A percentile compares a stretch with the other conserved stretches of the same genome.
These are phyloP conservation scores for Discostella stelligera DNA, from an alignment of 352 stramenopile genomes.

Conservation along the genomic window DNA sequence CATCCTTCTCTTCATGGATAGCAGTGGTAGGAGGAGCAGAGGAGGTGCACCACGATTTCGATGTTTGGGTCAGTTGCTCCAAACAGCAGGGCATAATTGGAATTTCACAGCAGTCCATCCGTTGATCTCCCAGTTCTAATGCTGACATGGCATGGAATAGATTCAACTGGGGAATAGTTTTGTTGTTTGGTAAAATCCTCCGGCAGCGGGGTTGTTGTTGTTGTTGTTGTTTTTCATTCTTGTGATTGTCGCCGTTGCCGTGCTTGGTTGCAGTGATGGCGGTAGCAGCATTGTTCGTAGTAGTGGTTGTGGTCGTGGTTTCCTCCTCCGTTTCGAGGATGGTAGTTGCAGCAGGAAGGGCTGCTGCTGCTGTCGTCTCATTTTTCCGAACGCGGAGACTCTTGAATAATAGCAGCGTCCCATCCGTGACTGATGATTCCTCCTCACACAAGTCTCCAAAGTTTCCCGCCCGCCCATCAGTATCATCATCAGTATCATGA, in stretches of 20 bases:
- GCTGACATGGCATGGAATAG: constrained; percentile 93
- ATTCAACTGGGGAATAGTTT: constrained; percentile 73
- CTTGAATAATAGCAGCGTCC: not conserved
- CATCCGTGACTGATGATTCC: not conserved
- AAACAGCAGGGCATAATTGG: constrained; percentile 22
- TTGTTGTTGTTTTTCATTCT: no score
- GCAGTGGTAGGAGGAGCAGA: not conserved
- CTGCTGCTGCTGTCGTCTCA: no score
- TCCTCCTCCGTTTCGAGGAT: no score
- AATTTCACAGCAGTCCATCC: constrained; percentile 90
- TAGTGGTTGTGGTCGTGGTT: not conserved
- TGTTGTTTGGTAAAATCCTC: not conserved
- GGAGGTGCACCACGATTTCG: no score
- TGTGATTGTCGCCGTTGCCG: not conserved
- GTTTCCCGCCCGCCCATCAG: not conserved
- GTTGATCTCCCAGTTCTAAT: constrained; percentile 90
- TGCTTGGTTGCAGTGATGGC: not conserved
- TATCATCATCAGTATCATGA: not conserved
- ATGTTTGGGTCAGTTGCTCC: not conserved
- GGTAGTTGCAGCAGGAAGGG: no score
- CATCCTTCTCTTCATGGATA: not conserved
- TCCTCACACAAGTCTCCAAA: no score
- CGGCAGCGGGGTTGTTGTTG: no score
- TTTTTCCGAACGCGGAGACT: not conserved
- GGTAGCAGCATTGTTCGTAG: no score